phyloP scores from a whole-genome alignment of 2,329 filamentous ascomycete genomes.

The Davidsoniella virescens region DNA sequence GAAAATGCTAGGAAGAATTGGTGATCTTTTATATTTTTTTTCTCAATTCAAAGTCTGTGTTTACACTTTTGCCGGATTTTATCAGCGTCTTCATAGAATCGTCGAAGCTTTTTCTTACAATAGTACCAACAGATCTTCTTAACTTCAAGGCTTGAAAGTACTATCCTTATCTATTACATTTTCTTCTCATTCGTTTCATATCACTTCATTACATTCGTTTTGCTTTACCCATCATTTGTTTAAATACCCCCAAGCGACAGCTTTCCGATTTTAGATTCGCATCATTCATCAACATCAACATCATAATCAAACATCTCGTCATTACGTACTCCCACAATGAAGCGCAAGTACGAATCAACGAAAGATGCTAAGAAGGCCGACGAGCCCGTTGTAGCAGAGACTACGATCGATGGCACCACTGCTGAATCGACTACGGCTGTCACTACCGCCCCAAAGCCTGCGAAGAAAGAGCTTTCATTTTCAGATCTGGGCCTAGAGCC shows the following conservation, averaged over 20 bases:
- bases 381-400: slow-evolving; percentile 14
- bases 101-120: too few species aligned
- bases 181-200: slow-evolving; percentile 1
- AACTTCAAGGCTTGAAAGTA: too few species aligned
- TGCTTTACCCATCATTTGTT: too few species aligned
- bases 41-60: background rate
- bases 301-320: too few species aligned
- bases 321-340: slow-evolving; percentile 25
- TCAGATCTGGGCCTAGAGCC: slow-evolving; percentile 65
- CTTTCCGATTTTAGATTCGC: too few species aligned
- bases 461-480: slow-evolving; percentile 35
- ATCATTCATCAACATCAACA: too few species aligned
- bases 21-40: background rate
- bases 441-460: background rate
- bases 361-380: slow-evolving; percentile 20
- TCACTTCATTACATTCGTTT: too few species aligned
- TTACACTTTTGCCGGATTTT: slow-evolving; percentile 12
- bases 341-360: slow-evolving; percentile 43
- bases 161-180: slow-evolving; percentile 8
- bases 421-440: background rate
- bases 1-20: background rate
- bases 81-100: slow-evolving; percentile 3
- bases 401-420: background rate
- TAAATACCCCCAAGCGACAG: too few species aligned
- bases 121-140: too few species aligned